phyloP scores from a whole-genome alignment of 768 basidiomycete species.

The Mycena floridula region DNA sequence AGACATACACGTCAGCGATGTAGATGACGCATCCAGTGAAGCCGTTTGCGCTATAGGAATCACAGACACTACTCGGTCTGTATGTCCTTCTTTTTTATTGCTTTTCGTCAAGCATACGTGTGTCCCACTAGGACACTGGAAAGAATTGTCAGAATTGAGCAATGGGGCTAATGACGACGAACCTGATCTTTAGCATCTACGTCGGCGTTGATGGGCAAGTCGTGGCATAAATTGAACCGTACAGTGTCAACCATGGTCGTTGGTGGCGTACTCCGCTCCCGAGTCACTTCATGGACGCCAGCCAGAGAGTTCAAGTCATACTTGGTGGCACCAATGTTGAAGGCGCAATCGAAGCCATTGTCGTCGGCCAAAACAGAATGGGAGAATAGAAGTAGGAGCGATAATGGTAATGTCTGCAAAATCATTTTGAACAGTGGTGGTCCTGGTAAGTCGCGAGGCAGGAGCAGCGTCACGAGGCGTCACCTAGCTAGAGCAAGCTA shows the following conservation, averaged over 20 bases:
- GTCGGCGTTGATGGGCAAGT: slow-evolving; percentile 40
- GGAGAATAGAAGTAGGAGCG: background rate
- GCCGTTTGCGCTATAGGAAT: slow-evolving; percentile 58
- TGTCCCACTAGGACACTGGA: slow-evolving; percentile 63
- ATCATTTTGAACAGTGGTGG: no score
- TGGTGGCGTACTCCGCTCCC: slow-evolving; percentile 57
- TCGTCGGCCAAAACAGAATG: slow-evolving; percentile 16
- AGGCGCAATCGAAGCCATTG: slow-evolving; percentile 48
- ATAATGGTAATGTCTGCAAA: no score
- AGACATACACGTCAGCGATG: slow-evolving; percentile 32
- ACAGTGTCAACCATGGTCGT: slow-evolving; percentile 54
- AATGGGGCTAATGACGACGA: slow-evolving; percentile 23
- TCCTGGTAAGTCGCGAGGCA: no score
- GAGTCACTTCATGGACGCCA: slow-evolving; percentile 44
- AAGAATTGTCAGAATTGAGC: no score
- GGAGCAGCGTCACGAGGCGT: no score
- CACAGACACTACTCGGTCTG: slow-evolving; percentile 65
- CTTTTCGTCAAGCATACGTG: slow-evolving; percentile 68
- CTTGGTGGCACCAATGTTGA: slow-evolving; percentile 30
- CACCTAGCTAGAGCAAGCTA: no score
- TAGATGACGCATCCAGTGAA: slow-evolving; percentile 24
- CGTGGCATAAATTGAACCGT: slow-evolving; percentile 63
- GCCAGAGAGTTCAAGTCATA: slow-evolving; percentile 58
- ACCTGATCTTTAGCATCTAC: slow-evolving; percentile 65
- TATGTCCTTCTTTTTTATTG: slow-evolving; percentile 48